Percentiles rank a stretch among this genome's conserved stretches.
Conservation (phyloP, 805 yeast species). For the Debaryomyces prosopidis region DNA sequence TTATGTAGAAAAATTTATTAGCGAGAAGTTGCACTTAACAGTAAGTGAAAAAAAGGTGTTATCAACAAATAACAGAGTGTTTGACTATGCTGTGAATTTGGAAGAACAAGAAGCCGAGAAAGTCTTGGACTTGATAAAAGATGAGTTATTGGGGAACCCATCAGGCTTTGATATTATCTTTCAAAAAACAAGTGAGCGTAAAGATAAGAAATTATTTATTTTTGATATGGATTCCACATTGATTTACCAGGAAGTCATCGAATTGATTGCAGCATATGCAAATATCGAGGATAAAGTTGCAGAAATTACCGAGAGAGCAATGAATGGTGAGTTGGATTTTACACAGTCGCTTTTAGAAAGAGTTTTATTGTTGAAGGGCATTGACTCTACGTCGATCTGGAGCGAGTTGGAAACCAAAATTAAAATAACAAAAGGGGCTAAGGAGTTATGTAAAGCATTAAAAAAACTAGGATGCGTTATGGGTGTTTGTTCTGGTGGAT, state of each 20-base stretch:
- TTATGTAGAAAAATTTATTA: conserved; percentile 5
- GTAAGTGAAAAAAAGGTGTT: conserved; percentile 9
- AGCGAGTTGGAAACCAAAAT: conserved; percentile 72
- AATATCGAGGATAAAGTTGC: conserved; percentile 85
- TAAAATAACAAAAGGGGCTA: conserved; percentile 82
- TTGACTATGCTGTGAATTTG: conserved; percentile 17
- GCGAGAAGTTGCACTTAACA: conserved; percentile 1
- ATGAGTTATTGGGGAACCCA: conserved; percentile 1
- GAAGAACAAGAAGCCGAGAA: conserved; percentile 1
- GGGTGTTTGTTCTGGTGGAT: conserved; percentile 95
- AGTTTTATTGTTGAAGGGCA: conserved; percentile 79
- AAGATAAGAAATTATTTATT: conserved; percentile 61
- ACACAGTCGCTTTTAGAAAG: conserved; percentile 74
- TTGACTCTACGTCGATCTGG: conserved; percentile 71
- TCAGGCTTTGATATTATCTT: conserved; percentile 31
- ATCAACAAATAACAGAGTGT: conserved; percentile 19
- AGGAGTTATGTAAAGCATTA: conserved; percentile 64
- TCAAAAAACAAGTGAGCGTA: conserved; percentile 25
- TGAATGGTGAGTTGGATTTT: conserved; percentile 96
- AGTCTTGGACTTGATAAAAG: conserved; percentile 3
- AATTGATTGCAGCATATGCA: conserved; percentile 92
- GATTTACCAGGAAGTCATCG: conserved; percentile 95
- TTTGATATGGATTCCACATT: conserved; percentile 98
- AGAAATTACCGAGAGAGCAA: conserved; percentile 86
- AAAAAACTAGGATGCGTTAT: conserved; percentile 61